phyloP scores from a whole-genome alignment of 345 rosid species.

The Adansonia digitata region DNA sequence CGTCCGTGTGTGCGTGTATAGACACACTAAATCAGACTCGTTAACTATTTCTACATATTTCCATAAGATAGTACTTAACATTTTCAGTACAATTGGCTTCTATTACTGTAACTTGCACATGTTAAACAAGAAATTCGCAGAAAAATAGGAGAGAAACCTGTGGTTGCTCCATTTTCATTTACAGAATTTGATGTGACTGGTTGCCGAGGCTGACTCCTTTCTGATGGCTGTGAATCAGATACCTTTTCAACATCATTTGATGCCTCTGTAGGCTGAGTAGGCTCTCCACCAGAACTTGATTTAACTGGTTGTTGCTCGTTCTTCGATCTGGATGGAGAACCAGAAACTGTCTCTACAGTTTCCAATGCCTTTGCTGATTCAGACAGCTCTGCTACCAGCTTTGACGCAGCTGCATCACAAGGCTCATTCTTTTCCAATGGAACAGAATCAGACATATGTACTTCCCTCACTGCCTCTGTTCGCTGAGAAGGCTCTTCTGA shows the following conservation, averaged over 20 bases:
- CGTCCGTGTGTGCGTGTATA: too few species aligned
- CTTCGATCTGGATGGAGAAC: constrained; percentile 9
- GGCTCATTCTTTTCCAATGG: constrained; percentile 39
- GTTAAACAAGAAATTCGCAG: background rate
- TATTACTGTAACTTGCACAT: background rate
- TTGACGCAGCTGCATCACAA: constrained; percentile 26
- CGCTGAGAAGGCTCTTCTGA: constrained; percentile 29
- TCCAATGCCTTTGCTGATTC: constrained; percentile 19
- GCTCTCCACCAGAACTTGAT: constrained; percentile 9
- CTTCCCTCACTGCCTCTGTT: constrained; percentile 35
- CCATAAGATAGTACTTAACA: background rate
- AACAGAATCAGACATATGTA: constrained; percentile 27
- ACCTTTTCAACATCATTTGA: constrained; percentile 3
- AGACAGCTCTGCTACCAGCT: constrained; percentile 28
- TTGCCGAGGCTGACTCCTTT: constrained; percentile 17
- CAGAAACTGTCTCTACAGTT: constrained; percentile 15
- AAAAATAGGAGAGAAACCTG: constrained; percentile 32
- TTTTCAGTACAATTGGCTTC: background rate
- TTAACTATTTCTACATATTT: background rate
- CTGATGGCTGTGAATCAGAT: constrained; percentile 25
- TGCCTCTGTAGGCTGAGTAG: background rate
- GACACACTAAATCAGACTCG: background rate
- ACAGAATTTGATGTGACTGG: constrained; percentile 10
- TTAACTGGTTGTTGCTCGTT: constrained; percentile 15
- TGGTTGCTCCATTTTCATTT: constrained; percentile 25